phyloP scores from a whole-genome alignment of 2,329 filamentous ascomycete species.

The Cercospora zeae-maydis region DNA sequence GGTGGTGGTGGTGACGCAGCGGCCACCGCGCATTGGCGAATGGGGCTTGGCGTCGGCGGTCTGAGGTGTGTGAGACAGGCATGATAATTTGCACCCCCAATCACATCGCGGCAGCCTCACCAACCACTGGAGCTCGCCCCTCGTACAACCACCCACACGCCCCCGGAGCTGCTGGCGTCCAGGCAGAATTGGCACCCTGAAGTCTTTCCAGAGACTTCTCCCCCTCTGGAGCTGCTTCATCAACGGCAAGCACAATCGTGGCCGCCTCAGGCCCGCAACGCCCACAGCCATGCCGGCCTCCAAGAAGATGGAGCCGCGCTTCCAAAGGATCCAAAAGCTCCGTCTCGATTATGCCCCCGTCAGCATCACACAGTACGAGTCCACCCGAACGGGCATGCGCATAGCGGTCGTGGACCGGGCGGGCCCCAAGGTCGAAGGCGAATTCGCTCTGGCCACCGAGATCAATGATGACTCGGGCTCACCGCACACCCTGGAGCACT shows the following conservation, averaged over 20 bases:
- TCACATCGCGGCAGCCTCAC: background rate
- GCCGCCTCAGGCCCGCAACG: background rate
- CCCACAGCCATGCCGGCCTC: conserved; percentile 29
- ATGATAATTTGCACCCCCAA: background rate
- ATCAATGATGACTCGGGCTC: conserved; percentile 96
- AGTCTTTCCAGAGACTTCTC: background rate
- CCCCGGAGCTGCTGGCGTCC: background rate
- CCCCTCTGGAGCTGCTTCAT: background rate
- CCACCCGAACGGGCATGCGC: conserved; percentile 88
- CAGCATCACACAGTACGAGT: conserved; percentile 92
- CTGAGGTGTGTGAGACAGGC: background rate
- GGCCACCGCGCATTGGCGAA: background rate
- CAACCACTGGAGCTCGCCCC: background rate
- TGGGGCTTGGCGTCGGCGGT: background rate
- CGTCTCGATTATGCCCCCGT: conserved; percentile 85
- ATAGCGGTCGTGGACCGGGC: conserved; percentile 87
- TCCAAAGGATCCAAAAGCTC: conserved; percentile 82
- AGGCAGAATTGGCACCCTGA: background rate
- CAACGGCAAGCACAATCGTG: background rate
- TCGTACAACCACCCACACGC: background rate
- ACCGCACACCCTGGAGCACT: conserved; percentile 55
- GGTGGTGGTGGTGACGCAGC: background rate
- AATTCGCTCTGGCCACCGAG: conserved; percentile 93
- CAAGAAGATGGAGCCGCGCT: conserved; percentile 52
- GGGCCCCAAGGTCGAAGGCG: conserved; percentile 91